Evolutionary conservation across 129 eudicot genomes (phyloP), one percentile per base, ranked within the genome.

Genomic region (Lactuca saligna): DNA sequence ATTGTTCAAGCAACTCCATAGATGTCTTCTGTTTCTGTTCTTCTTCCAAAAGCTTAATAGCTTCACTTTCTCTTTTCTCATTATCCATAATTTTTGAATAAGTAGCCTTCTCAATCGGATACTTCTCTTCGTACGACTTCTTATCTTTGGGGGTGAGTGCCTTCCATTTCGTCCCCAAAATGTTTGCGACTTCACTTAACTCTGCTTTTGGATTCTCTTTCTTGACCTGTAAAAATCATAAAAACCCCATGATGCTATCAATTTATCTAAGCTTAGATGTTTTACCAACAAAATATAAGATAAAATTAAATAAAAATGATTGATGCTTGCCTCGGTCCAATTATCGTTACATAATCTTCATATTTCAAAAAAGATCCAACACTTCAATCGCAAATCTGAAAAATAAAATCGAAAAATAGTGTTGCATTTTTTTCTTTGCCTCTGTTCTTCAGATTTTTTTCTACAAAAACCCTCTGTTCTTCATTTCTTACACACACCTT

Each of bases 1-100:
- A 93, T 56, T 93, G 96, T 70, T 93, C 91, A 75, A 89, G 96
- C 75, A 93, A 83, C 80, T 89, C 96, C 90, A 93, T 93, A 20
- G 98, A 95, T 16, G 88, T 89, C 77, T 82, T 93, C 71, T 89
- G 98, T 65, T 89, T 93, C 55, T 93, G 89, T 59, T 89, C 96
- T 62, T 93, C 98, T 64, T 87, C 96, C 70, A 89, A 68, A 13
- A 93, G 90, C 86, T 75, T 93, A 95, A 93, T 86, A 4, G 98
- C 98, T 79, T 93, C 96, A 51, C 75, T 72, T 73, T 93, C 96
- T 20, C 98, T 82, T 72, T 93, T 93, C 74, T 93, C 95, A 25
- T 75, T 85, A 50, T 91, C 87, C 7, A 85, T 65, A 25, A 89
- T 82, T 81, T 86, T 87, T 80, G 78, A 81, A 74, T 93, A 89